These are phyloP conservation scores for Metschnikowia similis DNA, from an alignment of 805 yeast genomes.

Conservation along the genomic window DNA sequence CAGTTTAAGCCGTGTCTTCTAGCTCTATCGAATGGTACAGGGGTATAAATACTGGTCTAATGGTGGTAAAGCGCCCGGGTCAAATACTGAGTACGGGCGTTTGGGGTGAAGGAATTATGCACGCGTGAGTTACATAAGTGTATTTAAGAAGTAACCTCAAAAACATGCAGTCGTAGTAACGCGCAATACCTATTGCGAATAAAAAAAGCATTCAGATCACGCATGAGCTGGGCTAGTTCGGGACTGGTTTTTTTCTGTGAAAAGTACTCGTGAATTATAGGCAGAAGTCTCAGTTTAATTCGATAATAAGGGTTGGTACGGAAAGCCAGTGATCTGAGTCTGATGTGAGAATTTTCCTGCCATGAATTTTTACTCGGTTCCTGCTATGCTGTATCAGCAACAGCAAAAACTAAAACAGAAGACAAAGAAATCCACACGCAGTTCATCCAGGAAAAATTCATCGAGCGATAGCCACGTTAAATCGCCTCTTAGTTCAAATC, in stretches of 20 bases:
- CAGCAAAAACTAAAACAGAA: slow-evolving; percentile 28
- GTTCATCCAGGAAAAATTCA: not conserved
- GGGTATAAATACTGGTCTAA: not conserved
- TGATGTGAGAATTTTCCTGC: not conserved
- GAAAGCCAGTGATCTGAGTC: not conserved
- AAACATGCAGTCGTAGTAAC: not conserved
- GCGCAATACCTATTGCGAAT: not conserved
- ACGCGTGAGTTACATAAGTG: too few species aligned
- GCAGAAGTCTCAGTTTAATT: not conserved
- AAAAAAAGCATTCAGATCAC: not conserved
- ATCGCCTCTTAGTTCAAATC: not conserved
- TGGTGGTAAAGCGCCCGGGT: not conserved
- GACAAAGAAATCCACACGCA: slow-evolving; percentile 12
- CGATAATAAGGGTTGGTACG: not conserved
- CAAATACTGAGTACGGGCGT: not conserved
- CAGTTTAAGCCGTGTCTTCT: not conserved
- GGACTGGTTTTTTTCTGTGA: not conserved
- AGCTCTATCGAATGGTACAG: too few species aligned
- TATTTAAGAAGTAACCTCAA: not conserved
- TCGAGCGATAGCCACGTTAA: not conserved
- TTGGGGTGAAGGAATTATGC: not conserved
- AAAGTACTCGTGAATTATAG: not conserved
- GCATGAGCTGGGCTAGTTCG: not conserved
- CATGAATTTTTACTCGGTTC: slow-evolving; percentile 39
- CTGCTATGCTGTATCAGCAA: slow-evolving; percentile 38